Percentiles rank a stretch among this genome's conserved stretches.
Conservation (phyloP, 192 early-diverging fungal genomes). For the Phlyctochytrium planicorne region DNA sequence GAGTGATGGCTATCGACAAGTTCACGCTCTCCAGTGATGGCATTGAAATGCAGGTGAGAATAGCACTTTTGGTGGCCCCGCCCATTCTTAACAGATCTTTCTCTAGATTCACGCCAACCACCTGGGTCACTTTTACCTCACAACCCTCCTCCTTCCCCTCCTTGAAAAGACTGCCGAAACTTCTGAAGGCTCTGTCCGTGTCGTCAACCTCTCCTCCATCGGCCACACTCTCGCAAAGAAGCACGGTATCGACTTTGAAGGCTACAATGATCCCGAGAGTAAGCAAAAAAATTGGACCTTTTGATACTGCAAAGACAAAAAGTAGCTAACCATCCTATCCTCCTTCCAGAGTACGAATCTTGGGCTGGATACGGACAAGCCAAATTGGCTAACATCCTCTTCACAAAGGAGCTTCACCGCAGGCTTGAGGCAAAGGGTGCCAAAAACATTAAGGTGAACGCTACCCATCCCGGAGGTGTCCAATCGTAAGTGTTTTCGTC, state of each 20-base stretch:
- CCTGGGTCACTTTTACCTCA: constrained; percentile 30
- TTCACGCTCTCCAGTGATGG: constrained; percentile 24
- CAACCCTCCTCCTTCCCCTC: constrained; percentile 24
- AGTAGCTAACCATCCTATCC: not conserved
- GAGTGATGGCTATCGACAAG: constrained; percentile 54
- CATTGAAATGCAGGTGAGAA: constrained; percentile 20
- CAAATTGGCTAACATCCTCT: constrained; percentile 43
- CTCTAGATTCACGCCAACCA: constrained; percentile 23
- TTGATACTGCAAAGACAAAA: not conserved
- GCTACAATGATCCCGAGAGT: constrained; percentile 7
- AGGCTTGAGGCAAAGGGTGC: constrained; percentile 12
- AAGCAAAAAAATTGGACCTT: no score
- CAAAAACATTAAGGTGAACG: constrained; percentile 8
- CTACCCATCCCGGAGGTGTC: constrained; percentile 39
- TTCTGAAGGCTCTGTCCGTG: not conserved
- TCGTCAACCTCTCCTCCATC: constrained; percentile 30
- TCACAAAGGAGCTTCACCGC: constrained; percentile 23
- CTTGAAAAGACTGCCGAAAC: constrained; percentile 6
- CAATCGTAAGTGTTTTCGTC: no score
- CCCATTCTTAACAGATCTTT: not conserved
- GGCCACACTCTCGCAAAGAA: constrained; percentile 19
- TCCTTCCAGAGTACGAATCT: constrained; percentile 5
- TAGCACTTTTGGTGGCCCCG: constrained; percentile 14
- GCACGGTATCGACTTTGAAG: constrained; percentile 43
- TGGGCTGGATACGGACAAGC: constrained; percentile 38